These are phyloP conservation scores for Hymenochaete sp. DNA, from an alignment of 1,284 basidiomycete genomes.

Conservation along the genomic window DNA sequence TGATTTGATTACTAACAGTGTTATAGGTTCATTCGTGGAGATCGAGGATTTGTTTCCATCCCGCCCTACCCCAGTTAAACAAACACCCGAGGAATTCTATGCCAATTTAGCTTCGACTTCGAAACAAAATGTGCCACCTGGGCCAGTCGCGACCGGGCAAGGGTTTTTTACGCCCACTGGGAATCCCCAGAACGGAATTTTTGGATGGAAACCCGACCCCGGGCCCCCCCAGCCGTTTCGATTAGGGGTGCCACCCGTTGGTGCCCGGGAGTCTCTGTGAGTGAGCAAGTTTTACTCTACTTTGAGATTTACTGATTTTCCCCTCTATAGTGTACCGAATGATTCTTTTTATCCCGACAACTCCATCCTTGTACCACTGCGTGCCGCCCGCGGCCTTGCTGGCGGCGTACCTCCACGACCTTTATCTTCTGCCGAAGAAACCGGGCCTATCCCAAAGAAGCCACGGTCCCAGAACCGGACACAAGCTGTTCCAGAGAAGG, in stretches of 20 bases:
- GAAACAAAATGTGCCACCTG: conserved; percentile 25
- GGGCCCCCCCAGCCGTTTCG: conserved; percentile 47
- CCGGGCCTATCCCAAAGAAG: conserved; percentile 66
- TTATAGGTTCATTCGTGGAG: conserved; percentile 53
- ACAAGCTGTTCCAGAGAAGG: conserved; percentile 35
- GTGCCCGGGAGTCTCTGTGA: conserved; percentile 57
- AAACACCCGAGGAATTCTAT: conserved; percentile 36
- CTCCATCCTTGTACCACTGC: conserved; percentile 46
- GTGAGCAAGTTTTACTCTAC: conserved; percentile 1
- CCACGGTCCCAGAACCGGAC: conserved; percentile 53
- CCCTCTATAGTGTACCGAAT: conserved; percentile 39
- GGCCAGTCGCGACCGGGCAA: conserved; percentile 41
- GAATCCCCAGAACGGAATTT: conserved; percentile 44
- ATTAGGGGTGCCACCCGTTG: conserved; percentile 39
- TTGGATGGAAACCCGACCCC: conserved; percentile 43
- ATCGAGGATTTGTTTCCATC: conserved; percentile 65
- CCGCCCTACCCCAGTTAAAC: conserved; percentile 49
- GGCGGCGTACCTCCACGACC: conserved; percentile 48
- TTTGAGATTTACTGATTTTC: conserved; percentile 2
- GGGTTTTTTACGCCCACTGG: conserved; percentile 76
- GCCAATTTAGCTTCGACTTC: conserved; percentile 28
- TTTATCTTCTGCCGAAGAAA: conserved; percentile 71
- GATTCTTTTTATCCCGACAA: conserved; percentile 58
- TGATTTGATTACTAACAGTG: conserved; percentile 20
- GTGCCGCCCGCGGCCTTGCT: conserved; percentile 33